Conservation (phyloP, 768 basidiomycete species). For the Tylopilus vinaceipallidus region DNA sequence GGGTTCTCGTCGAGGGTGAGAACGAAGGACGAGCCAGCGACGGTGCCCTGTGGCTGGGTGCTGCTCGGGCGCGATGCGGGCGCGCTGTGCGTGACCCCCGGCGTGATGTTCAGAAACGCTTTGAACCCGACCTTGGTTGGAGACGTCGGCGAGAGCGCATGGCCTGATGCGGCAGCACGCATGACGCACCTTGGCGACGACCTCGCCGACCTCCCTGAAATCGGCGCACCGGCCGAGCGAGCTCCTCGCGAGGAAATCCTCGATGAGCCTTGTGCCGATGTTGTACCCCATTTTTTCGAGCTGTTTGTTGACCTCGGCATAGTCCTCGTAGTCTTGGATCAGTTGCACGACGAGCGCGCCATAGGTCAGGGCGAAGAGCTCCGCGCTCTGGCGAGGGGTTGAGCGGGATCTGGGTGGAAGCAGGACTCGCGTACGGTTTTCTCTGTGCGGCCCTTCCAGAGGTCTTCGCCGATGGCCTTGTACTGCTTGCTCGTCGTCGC, state of each 20-base stretch:
- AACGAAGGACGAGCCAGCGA: constrained; percentile 64
- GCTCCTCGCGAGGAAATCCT: constrained; percentile 95
- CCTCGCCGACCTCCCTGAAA: constrained; percentile 93
- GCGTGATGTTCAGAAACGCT: constrained; percentile 91
- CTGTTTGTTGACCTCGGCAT: constrained; percentile 91
- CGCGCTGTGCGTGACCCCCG: constrained; percentile 69
- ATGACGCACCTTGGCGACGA: constrained; percentile 79
- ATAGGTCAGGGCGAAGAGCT: constrained; percentile 95
- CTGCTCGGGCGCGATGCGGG: constrained; percentile 50
- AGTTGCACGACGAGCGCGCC: constrained; percentile 97
- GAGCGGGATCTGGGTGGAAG: constrained; percentile 13
- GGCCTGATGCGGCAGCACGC: background rate
- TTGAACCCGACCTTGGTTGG: constrained; percentile 90
- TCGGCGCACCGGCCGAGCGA: constrained; percentile 89
- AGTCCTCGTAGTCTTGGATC: constrained; percentile 99
- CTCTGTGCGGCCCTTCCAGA: constrained; percentile 93
- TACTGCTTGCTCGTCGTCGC: constrained; percentile 78
- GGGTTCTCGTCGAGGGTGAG: constrained; percentile 95
- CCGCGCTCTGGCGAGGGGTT: constrained; percentile 74
- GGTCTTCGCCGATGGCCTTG: constrained; percentile 88
- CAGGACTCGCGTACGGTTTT: constrained; percentile 71
- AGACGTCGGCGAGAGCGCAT: background rate
- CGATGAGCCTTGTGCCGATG: constrained; percentile 93
- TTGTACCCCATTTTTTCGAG: constrained; percentile 99
- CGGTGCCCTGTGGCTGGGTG: constrained; percentile 38